Percentiles rank a stretch among this genome's conserved stretches.
phyloP scores from a whole-genome alignment of 2,329 filamentous ascomycete species.

The Fusarium robinianum region DNA sequence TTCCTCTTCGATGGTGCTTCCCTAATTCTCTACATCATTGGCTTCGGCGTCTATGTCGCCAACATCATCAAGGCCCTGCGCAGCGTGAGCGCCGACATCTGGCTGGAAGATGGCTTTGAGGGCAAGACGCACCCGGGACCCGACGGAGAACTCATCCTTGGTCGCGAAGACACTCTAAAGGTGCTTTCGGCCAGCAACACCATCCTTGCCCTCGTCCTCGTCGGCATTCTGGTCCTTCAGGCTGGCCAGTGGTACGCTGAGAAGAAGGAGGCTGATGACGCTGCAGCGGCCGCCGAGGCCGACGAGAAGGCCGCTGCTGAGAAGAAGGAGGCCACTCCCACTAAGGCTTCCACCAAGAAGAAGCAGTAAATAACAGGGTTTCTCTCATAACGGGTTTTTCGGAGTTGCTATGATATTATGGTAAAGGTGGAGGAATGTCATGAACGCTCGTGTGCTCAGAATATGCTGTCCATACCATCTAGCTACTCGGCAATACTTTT shows the following conservation, averaged over 20 bases:
- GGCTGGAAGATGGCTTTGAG: conserved; percentile 49
- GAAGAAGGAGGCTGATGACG: conserved; percentile 85
- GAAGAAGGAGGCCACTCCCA: conserved; percentile 34
- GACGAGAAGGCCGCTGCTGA: conserved; percentile 45
- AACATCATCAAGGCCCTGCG: conserved; percentile 96
- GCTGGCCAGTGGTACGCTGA: conserved; percentile 99
- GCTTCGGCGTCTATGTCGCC: conserved; percentile 88
- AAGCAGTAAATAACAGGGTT: conserved; percentile 38
- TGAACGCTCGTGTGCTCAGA: neutral
- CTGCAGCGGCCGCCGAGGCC: conserved; percentile 63
- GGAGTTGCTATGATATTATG: too few species aligned
- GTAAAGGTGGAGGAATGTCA: conserved; percentile 1
- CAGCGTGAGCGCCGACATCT: conserved; percentile 75
- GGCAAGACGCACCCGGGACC: conserved; percentile 46
- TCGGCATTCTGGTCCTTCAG: conserved; percentile 91
- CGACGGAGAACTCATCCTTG: conserved; percentile 68
- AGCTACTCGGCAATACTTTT: conserved; percentile 1
- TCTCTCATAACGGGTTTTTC: neutral
- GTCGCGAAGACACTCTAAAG: conserved; percentile 85
- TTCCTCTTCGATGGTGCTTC: conserved; percentile 90
- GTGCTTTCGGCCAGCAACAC: conserved; percentile 95
- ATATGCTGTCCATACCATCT: conserved; percentile 2
- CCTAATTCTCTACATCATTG: conserved; percentile 81
- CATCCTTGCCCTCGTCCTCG: conserved; percentile 87
- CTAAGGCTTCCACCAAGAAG: conserved; percentile 42